Base-by-base conservation (phyloP, 371 early-diverging fungal genomes). In the Mycotypha africana region DNA sequence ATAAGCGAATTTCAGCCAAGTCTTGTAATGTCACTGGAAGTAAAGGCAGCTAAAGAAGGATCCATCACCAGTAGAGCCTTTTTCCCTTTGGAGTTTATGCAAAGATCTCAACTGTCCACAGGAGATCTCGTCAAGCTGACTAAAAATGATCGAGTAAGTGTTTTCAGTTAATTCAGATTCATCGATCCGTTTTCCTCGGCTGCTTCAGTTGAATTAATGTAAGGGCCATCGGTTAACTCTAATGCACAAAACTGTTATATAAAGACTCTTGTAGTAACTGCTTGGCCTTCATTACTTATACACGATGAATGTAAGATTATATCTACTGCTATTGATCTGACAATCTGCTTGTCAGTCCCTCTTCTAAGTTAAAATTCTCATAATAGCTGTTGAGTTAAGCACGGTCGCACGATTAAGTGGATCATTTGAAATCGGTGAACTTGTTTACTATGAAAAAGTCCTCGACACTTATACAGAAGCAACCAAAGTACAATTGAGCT, bases 81-180 rank as follows among this genome's bases (percentile, higher is more conserved):
- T 46, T 45, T 82, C 24, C 51, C 74, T 42, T 56, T 79, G 8
- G 77, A 73, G 38, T 45, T 61, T 14, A 73, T 82, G 72, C 74
- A 77, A 33, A 54, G 48, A 14, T 40, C 53, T 8, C 42, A 62
- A 12, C 45, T 79, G 12, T 62, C 48, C 17, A 73, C 77, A n/a
- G 82, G 79, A 9, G 82, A 82, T 45, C 50, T 71, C n/a, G 49
- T 82, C n/a, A 47, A 62, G 31, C 46, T 81, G 23, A 36, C 40
- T 24, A 42, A 50, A 36, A 49, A 45, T 38, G 56, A 24, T 42
- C n/a, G n/a, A n/a, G n/a, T n/a, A n/a, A n/a, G n/a, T n/a, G n/a
- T n/a, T n/a, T n/a, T n/a, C n/a, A n/a, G n/a, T n/a, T n/a, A n/a
- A n/a, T n/a, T n/a, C n/a, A n/a, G n/a, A n/a, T n/a, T n/a, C n/a